Evolutionary conservation across 495 filamentous ascomycete genomes (phyloP).

Genomic region (Daldinia caldariorum): DNA sequence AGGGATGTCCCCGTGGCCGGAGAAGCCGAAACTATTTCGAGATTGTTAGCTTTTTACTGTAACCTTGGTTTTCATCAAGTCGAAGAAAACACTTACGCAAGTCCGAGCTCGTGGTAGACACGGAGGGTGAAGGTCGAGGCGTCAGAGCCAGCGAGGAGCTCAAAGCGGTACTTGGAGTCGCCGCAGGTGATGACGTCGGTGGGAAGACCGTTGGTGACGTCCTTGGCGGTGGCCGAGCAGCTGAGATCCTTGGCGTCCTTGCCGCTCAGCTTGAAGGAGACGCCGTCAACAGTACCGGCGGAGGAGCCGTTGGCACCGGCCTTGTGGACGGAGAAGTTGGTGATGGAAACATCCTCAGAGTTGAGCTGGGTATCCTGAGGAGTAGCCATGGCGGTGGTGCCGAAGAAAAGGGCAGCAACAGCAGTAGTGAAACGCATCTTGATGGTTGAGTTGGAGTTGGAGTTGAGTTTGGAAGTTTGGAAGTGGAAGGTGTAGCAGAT

Average conservation of each 20-base stretch:
- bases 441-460: conserved; percentile 3
- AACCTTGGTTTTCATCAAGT: background rate
- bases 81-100: conserved; percentile 17
- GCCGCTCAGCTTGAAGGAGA: conserved; percentile 27
- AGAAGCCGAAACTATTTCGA: conserved; percentile 11
- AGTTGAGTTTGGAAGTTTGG: background rate
- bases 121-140: conserved; percentile 11
- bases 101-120: conserved; percentile 15
- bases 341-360: conserved; percentile 26
- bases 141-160: conserved; percentile 4
- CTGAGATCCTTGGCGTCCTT: conserved; percentile 14
- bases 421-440: conserved; percentile 37
- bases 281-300: conserved; percentile 23
- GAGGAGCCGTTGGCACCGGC: conserved; percentile 8
- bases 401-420: conserved; percentile 15
- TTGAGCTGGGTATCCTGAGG: background rate
- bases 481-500: conserved; percentile 2
- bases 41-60: background rate
- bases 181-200: conserved; percentile 14
- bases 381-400: conserved; percentile 21
- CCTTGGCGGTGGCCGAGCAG: conserved; percentile 18
- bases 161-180: conserved; percentile 28
- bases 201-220: conserved; percentile 5
- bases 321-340: conserved; percentile 23
- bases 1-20: conserved; percentile 6